phyloP scores from a whole-genome alignment of 805 yeast genomes.

The Monosporozyma servazzii region DNA sequence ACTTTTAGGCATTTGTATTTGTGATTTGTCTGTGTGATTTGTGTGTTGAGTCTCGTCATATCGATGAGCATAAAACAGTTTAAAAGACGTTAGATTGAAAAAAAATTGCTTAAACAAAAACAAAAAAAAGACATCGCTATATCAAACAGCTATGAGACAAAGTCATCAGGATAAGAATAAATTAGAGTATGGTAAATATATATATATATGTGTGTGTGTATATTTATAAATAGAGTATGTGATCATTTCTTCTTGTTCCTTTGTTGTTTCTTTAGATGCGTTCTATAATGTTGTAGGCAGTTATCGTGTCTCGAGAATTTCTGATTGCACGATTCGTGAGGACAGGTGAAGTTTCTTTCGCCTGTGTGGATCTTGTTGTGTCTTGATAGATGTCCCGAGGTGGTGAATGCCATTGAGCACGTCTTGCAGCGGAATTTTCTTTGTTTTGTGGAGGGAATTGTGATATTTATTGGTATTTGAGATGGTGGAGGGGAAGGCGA shows the following conservation, averaged over 20 bases:
- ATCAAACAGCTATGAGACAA: too few species aligned
- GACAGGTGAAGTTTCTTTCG: slow-evolving; percentile 77
- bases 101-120: too few species aligned
- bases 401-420: slow-evolving; percentile 47
- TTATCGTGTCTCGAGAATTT: slow-evolving; percentile 87
- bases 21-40: not conserved
- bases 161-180: not conserved
- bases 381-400: slow-evolving; percentile 85
- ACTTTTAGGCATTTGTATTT: not conserved
- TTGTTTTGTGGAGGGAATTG: slow-evolving; percentile 1
- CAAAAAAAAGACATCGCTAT: too few species aligned
- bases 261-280: slow-evolving; percentile 46
- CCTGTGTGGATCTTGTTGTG: slow-evolving; percentile 89
- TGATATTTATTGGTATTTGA: not conserved
- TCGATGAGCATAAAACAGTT: not conserved
- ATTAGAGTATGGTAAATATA: not conserved
- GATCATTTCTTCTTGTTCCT: slow-evolving; percentile 10
- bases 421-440: slow-evolving; percentile 16
- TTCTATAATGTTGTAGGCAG: slow-evolving; percentile 85
- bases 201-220: not conserved
- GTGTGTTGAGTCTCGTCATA: too few species aligned
- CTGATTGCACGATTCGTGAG: slow-evolving; percentile 69
- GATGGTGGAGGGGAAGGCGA: not conserved
- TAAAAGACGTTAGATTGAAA: not conserved
- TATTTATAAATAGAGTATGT: not conserved